phyloP scores from a whole-genome alignment of 1,139 yeast genomes.

The Zygoascus meyerae region DNA sequence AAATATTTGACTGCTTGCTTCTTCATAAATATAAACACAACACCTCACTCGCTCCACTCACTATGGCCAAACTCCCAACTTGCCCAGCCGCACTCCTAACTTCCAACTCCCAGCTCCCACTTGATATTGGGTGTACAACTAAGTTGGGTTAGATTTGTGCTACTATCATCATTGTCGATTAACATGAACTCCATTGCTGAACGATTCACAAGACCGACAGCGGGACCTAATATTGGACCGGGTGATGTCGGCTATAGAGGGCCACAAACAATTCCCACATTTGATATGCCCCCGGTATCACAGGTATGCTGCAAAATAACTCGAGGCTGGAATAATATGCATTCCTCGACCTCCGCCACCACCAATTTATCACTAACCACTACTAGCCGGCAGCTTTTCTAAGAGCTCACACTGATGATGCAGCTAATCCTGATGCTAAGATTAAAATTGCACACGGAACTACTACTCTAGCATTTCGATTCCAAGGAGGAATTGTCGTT shows the following conservation, averaged over 20 bases:
- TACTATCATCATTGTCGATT: background rate
- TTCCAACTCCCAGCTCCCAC: too few species aligned
- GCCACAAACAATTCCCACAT: constrained; percentile 41
- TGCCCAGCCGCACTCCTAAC: too few species aligned
- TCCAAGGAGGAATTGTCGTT: constrained; percentile 91
- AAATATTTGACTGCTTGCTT: too few species aligned
- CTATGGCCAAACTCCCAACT: too few species aligned
- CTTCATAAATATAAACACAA: too few species aligned
- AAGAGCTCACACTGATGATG: constrained; percentile 97
- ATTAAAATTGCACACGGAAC: constrained; percentile 98
- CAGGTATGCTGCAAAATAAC: constrained; percentile 36
- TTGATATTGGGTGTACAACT: too few species aligned
- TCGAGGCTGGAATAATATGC: background rate
- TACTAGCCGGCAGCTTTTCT: constrained; percentile 80
- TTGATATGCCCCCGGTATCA: constrained; percentile 76
- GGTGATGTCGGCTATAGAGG: background rate
- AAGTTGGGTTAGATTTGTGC: too few species aligned
- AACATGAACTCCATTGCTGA: constrained; percentile 4
- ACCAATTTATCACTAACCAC: background rate
- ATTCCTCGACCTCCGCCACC: constrained; percentile 5
- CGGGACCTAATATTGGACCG: background rate
- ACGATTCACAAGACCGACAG: constrained; percentile 6
- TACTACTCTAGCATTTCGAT: constrained; percentile 92
- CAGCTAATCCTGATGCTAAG: constrained; percentile 84
- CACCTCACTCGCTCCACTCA: too few species aligned